Evolutionary conservation across 2,329 filamentous ascomycete species (phyloP).

Genomic region (Lecanicillium sp.): DNA sequence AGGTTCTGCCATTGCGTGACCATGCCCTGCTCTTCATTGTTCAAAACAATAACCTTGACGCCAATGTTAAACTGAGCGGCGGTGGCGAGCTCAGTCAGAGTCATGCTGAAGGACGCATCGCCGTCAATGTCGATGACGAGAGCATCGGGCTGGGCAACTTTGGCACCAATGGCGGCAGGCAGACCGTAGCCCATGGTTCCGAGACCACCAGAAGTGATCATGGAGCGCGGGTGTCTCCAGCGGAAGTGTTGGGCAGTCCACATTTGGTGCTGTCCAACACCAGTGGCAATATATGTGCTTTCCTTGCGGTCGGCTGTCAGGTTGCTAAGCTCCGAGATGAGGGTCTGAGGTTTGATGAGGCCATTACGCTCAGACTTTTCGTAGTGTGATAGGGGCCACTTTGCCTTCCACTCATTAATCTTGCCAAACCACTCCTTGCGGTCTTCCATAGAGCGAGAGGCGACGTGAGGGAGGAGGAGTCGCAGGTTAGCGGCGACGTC

Average conservation of each 20-base stretch:
- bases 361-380: constrained; percentile 69
- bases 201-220: constrained; percentile 94
- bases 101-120: constrained; percentile 99
- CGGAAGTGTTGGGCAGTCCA: constrained; percentile 96
- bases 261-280: constrained; percentile 98
- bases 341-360: constrained; percentile 86
- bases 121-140: constrained; percentile 95
- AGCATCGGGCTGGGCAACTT: constrained; percentile 68
- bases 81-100: constrained; percentile 86
- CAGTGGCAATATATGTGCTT: constrained; percentile 80
- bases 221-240: constrained; percentile 83
- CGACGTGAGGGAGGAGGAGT: constrained; percentile 63
- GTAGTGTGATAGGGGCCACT: constrained; percentile 78
- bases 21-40: constrained; percentile 97
- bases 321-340: constrained; percentile 85
- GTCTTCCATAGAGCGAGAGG: constrained; percentile 51
- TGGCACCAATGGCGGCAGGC: constrained; percentile 89
- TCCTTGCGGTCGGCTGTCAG: constrained; percentile 74
- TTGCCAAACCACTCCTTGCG: constrained; percentile 82
- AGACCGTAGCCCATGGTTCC: constrained; percentile 86
- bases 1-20: constrained; percentile 94
- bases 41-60: constrained; percentile 87
- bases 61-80: constrained; percentile 94
- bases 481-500: constrained; percentile 77
- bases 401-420: constrained; percentile 84